Evolutionary conservation across 2,329 filamentous ascomycete genomes (phyloP).

Genomic region (Thyridium curvatum): DNA sequence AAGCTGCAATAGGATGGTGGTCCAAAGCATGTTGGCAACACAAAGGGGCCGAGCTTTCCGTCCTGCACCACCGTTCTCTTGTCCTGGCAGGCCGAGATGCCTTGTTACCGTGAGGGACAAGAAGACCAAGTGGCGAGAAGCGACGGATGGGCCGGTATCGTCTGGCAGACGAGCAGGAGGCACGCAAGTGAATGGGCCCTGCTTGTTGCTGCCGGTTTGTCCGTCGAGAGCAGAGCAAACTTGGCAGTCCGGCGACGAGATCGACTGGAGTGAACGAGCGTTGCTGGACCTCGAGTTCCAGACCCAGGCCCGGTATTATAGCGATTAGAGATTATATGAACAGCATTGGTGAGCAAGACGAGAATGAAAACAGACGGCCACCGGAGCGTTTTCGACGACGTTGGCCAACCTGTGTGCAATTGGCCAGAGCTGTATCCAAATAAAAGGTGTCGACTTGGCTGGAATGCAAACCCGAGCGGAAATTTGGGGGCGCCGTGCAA

Average conservation of each 20-base stretch:
- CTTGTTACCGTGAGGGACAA: too few species aligned
- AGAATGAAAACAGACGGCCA: background rate
- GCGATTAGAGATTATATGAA: slow-evolving; percentile 19
- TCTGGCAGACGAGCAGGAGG: too few species aligned
- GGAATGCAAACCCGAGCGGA: background rate
- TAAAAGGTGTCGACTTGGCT: slow-evolving; percentile 1
- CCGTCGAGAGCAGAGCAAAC: too few species aligned
- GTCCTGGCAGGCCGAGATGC: too few species aligned
- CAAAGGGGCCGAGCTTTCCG: too few species aligned
- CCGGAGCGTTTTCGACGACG: background rate
- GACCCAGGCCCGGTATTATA: slow-evolving; percentile 17
- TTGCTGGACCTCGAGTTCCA: slow-evolving; percentile 11
- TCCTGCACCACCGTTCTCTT: too few species aligned
- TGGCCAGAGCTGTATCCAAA: background rate
- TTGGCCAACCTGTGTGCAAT: background rate
- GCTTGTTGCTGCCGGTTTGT: slow-evolving; percentile 1
- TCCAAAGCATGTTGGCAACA: slow-evolving; percentile 30
- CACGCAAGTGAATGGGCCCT: slow-evolving; percentile 2
- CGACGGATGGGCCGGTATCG: too few species aligned
- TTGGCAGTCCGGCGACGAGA: too few species aligned
- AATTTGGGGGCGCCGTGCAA: background rate
- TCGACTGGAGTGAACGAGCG: too few species aligned
- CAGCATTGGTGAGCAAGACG: slow-evolving; percentile 10
- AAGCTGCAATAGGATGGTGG: slow-evolving; percentile 34
- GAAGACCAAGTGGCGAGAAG: too few species aligned